A percentile compares a stretch with the other conserved stretches of the same genome.
phyloP scores from a whole-genome alignment of 2,329 filamentous ascomycete species.

The Hymenoscyphus scutula region DNA sequence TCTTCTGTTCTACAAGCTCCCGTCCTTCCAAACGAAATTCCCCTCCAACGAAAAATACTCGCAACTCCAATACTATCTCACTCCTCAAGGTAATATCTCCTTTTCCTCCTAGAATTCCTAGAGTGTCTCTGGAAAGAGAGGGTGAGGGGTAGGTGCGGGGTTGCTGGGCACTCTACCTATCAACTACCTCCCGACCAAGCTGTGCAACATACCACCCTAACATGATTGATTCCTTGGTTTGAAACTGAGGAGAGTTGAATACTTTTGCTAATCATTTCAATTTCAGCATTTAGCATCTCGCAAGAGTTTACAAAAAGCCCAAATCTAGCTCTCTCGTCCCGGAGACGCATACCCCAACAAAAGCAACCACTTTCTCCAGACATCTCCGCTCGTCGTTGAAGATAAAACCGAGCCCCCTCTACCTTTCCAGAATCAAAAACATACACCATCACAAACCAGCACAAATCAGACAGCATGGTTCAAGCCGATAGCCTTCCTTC shows the following conservation, averaged over 20 bases:
- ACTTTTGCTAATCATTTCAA: background rate
- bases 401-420: background rate
- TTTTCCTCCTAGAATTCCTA: background rate
- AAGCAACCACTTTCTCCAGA: slow-evolving; percentile 15
- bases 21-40: background rate
- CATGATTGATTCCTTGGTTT: background rate
- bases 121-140: background rate
- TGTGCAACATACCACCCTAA: background rate
- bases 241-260: background rate
- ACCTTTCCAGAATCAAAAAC: background rate
- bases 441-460: no score
- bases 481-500: slow-evolving; percentile 64
- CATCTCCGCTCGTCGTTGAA: slow-evolving; percentile 15
- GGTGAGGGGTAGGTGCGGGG: slow-evolving; percentile 3
- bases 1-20: background rate
- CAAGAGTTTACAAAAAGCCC: background rate
- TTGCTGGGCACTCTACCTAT: background rate
- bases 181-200: background rate
- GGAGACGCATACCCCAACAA: slow-evolving; percentile 21
- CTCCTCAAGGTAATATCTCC: background rate
- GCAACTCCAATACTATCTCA: background rate
- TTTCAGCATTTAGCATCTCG: background rate
- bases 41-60: background rate
- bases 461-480: slow-evolving; percentile 53
- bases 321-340: slow-evolving; percentile 1